A percentile compares a stretch with the other conserved stretches of the same genome.
Conservation (phyloP, 768 basidiomycete genomes). For the Panellus pusillus region DNA sequence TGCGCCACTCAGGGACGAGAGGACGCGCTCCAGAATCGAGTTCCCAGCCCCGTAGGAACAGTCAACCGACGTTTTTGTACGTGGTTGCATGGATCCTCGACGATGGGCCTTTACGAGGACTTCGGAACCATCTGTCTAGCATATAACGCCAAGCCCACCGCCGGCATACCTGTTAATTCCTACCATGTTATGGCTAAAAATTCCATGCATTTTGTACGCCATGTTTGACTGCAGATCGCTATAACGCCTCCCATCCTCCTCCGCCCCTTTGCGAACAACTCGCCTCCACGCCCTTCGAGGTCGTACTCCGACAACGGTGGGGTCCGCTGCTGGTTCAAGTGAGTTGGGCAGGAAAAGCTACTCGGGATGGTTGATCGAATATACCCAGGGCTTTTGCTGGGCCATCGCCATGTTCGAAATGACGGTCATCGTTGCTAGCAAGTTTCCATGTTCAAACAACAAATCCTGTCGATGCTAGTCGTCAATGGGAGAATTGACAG, state of each 20-base stretch:
- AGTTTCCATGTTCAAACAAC: slow-evolving; percentile 22
- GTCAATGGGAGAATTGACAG: slow-evolving; percentile 23
- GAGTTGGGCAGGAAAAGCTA: not conserved
- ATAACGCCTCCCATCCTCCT: slow-evolving; percentile 47
- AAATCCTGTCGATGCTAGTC: slow-evolving; percentile 31
- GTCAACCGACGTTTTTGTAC: slow-evolving; percentile 11
- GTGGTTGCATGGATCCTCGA: slow-evolving; percentile 4
- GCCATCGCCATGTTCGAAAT: slow-evolving; percentile 37
- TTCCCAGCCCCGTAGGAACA: slow-evolving; percentile 20
- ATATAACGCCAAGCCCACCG: slow-evolving; percentile 16
- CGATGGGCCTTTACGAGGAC: slow-evolving; percentile 17
- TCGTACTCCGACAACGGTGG: slow-evolving; percentile 34
- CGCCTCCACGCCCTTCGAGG: slow-evolving; percentile 37
- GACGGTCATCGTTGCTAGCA: slow-evolving; percentile 34
- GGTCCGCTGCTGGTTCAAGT: slow-evolving; percentile 39
- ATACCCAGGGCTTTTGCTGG: slow-evolving; percentile 38
- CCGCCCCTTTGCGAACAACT: slow-evolving; percentile 33
- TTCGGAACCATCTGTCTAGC: slow-evolving; percentile 17
- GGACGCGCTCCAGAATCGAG: slow-evolving; percentile 14
- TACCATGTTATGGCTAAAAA: slow-evolving; percentile 35
- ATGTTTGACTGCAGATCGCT: slow-evolving; percentile 43
- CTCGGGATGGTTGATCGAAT: slow-evolving; percentile 1
- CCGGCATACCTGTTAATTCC: slow-evolving; percentile 3
- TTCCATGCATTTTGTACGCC: slow-evolving; percentile 44
- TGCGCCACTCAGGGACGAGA: slow-evolving; percentile 11